Base-by-base conservation (phyloP, 345 rosid species). In the Populus pruinosa region DNA sequence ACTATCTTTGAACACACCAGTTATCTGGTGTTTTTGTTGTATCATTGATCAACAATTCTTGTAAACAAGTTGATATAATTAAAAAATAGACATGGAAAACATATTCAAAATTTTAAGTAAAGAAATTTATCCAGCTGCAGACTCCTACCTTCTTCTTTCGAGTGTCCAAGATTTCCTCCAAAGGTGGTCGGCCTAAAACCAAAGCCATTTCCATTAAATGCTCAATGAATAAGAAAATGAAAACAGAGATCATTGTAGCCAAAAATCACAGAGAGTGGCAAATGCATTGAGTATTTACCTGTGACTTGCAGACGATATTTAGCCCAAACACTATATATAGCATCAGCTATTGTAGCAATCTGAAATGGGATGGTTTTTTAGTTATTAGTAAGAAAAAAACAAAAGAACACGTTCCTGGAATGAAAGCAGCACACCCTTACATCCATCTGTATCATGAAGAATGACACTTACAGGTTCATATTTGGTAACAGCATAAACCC, bases 401-500 rank as follows among this genome's bases (percentile, higher is more conserved):
- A n/a, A 74, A 74, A 8, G 10, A 12, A 21, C 6, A 62, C 35
- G 31, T n/a, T 21, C 71, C 25, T 4, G 21, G 49, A 53, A 29
- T 5, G 20, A 68, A 67, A 41, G 1, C 31, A 69, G n/a, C 31
- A 50, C 36, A 73, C 29, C 33, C 44, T 67, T 20, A 72, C 14
- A 64, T 41, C 69, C 35, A 59, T 14, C 9, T 33, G 5, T 17
- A 12, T n/a, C 17, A 62, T 35, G 25, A 62, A 9, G 36, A 35
- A 31, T 38, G 49, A 64, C 70, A 76, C 92, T 76, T 85, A 94
- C 98, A 25, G 95, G 97, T 84, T 94, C 86, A 76, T 86, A 91
- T 88, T 93, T 91, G 14, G 97, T 93, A 75, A 94, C 80, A 76
- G 94, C 87, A 81, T 94, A 94, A 70, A 93, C 90, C 98, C 94